phyloP scores from a whole-genome alignment of 1,139 yeast genomes.

The Pichia sp. region DNA sequence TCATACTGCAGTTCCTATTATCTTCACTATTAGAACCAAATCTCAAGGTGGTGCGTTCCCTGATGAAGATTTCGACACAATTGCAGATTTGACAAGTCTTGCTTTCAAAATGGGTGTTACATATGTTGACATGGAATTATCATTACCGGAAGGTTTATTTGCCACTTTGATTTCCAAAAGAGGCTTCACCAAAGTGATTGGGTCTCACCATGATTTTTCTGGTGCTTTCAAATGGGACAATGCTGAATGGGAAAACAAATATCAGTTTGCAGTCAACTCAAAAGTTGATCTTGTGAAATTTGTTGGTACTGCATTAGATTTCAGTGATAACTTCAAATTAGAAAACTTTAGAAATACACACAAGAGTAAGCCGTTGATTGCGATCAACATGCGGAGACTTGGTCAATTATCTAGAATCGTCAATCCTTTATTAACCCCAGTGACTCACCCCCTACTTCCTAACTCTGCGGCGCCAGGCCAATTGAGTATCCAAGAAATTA shows the following conservation, averaged over 20 bases:
- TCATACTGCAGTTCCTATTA: slow-evolving; percentile 65
- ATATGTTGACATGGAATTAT: slow-evolving; percentile 47
- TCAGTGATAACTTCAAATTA: slow-evolving; percentile 65
- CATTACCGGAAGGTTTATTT: slow-evolving; percentile 41
- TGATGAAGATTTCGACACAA: slow-evolving; percentile 43
- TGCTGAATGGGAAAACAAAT: slow-evolving; percentile 70
- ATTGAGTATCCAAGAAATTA: slow-evolving; percentile 57
- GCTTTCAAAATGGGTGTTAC: slow-evolving; percentile 64
- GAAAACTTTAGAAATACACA: slow-evolving; percentile 62
- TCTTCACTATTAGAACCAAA: slow-evolving; percentile 73
- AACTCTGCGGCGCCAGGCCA: slow-evolving; percentile 76
- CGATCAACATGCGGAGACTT: slow-evolving; percentile 70
- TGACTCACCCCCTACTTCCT: slow-evolving; percentile 64
- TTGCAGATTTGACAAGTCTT: slow-evolving; percentile 49
- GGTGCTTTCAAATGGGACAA: slow-evolving; percentile 63
- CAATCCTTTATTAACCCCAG: slow-evolving; percentile 76
- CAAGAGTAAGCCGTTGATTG: slow-evolving; percentile 62
- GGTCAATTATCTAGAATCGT: slow-evolving; percentile 81
- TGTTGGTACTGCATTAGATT: slow-evolving; percentile 66
- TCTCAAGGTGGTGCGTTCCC: slow-evolving; percentile 83
- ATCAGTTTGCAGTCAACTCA: slow-evolving; percentile 58
- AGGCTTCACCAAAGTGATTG: slow-evolving; percentile 67
- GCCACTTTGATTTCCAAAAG: slow-evolving; percentile 44
- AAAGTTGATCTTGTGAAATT: slow-evolving; percentile 77
- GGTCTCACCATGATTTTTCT: slow-evolving; percentile 71